Conservation (phyloP, 2,329 filamentous ascomycete species). For the Helminthosporium solani region DNA sequence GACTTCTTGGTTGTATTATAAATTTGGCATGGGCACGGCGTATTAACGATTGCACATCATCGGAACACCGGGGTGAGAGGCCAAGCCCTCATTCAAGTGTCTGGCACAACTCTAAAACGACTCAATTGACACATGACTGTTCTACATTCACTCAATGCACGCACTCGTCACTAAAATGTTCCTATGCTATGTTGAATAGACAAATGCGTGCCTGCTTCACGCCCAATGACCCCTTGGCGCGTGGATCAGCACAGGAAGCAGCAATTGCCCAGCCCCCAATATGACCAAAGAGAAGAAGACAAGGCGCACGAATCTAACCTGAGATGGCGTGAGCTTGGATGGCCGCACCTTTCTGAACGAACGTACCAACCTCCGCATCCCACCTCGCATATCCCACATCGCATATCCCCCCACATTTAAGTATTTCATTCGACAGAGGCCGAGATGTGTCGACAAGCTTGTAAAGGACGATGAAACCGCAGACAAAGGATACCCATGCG, state of each 20-base stretch:
- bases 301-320: neutral
- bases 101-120: neutral
- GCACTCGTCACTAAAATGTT: neutral
- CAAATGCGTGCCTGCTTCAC: no score
- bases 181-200: no score
- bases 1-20: slow-evolving; percentile 9
- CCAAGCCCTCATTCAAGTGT: neutral
- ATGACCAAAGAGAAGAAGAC: neutral
- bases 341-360: neutral
- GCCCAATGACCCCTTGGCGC: no score
- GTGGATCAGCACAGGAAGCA: no score
- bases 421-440: neutral
- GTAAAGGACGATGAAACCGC: slow-evolving; percentile 7
- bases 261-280: no score
- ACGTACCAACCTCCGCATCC: neutral
- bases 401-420: no score
- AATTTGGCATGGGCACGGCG: neutral
- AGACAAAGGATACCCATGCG: slow-evolving; percentile 3
- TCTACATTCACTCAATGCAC: neutral
- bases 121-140: neutral
- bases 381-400: neutral
- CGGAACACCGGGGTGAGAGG: neutral
- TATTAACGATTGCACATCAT: neutral
- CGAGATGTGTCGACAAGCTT: neutral
- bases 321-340: neutral